phyloP scores from a whole-genome alignment of 768 basidiomycete genomes.

The Collybia nuda region DNA sequence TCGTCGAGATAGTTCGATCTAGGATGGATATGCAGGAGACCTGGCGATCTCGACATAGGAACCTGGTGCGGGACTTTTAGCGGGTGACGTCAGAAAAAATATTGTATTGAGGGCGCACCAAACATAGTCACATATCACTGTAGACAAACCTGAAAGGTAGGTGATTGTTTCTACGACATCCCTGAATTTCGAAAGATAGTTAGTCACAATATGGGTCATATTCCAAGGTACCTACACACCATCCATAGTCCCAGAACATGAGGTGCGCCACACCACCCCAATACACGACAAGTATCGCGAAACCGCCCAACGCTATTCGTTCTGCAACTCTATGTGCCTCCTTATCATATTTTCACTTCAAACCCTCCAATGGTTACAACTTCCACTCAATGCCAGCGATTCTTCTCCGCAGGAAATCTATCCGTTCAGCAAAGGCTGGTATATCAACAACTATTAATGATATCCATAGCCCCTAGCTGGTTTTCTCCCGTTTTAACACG shows the following conservation, averaged over 20 bases:
- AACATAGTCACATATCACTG: slow-evolving; percentile 60
- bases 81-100: neutral
- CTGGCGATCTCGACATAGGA: slow-evolving; percentile 59
- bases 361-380: slow-evolving; percentile 47
- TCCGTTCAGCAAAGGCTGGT: slow-evolving; percentile 63
- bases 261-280: slow-evolving; percentile 65
- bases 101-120: slow-evolving; percentile 33
- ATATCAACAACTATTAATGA: slow-evolving; percentile 57
- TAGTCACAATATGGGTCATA: too few relatives aligned
- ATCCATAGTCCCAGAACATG: slow-evolving; percentile 63
- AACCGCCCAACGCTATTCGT: slow-evolving; percentile 55
- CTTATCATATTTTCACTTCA: slow-evolving; percentile 56
- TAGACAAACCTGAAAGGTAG: slow-evolving; percentile 61
- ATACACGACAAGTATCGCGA: slow-evolving; percentile 59
- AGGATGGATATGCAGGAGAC: slow-evolving; percentile 67
- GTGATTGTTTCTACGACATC: slow-evolving; percentile 73
- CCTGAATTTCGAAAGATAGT: slow-evolving; percentile 25
- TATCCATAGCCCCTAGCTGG: slow-evolving; percentile 12
- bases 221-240: slow-evolving; percentile 27
- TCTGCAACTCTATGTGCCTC: slow-evolving; percentile 58
- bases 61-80: slow-evolving; percentile 31
- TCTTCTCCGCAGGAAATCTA: slow-evolving; percentile 52
- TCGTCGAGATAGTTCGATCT: slow-evolving; percentile 54
- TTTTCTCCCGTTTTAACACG: neutral
- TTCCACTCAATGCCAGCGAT: slow-evolving; percentile 41